Evolutionary conservation across 1,139 yeast species (phyloP), one percentile per base, ranked within the genome.

Genomic region (Magnusiomyces paraingens): DNA sequence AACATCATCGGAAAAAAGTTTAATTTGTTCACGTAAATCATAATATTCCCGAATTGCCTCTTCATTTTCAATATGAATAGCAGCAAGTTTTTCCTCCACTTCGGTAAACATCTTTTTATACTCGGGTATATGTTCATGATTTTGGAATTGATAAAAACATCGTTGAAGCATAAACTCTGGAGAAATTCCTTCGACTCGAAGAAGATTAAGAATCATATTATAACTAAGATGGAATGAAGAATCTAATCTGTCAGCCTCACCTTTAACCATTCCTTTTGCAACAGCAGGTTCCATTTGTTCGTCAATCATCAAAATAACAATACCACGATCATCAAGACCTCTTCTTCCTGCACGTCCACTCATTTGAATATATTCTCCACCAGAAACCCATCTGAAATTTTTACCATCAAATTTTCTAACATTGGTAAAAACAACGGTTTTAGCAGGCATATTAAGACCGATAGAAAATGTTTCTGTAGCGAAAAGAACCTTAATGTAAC

Each of bases 331-430:
- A 78, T 94, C 99, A 61, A 94, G 79, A 65, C 99, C 99, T 79
- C 99, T 87, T 78, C 99, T 91, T 65, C 99, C 99, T 17, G 99
- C 99, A 73, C 99, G 84, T 59, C 99, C 99, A 45, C 97, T 88
- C 99, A 93, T 93, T 73, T 94, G 99, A 64, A 93, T 94, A 71
- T 93, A 94, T 72, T 94, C 99, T 74, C 99, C 99, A 57, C 98
- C 98, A 54, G 96, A 88, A 43, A 94, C 96, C 98, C 98, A 93
- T 71, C 99, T 83, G 75, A 91, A 90, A 26, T 93, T 94, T 58
- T 81, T 83, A 64, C 99, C 99, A 71, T 94, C 99, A 95, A 96
- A 93, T 69, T 94, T 94, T 68, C 99, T 83, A 14, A 94, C 99
- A 46, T 94, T 87, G 0, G 99, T 93, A 71, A 94, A 94, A 10